phyloP scores from a whole-genome alignment of 2,329 filamentous ascomycete genomes.

The Sclerotinia minor region DNA sequence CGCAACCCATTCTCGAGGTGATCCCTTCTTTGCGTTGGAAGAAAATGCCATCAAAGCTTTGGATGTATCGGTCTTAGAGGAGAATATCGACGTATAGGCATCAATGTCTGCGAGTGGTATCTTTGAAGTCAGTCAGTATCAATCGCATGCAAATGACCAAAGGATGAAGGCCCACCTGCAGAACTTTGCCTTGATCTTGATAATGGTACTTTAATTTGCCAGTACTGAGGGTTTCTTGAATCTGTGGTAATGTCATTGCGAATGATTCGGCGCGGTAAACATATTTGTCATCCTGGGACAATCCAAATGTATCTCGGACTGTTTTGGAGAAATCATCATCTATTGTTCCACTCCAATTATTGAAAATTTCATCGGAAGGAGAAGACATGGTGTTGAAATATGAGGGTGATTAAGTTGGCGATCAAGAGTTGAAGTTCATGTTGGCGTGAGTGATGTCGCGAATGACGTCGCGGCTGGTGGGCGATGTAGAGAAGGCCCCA shows the following conservation, averaged over 20 bases:
- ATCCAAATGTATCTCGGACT: constrained; percentile 32
- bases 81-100: constrained; percentile 68
- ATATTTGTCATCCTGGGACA: constrained; percentile 33
- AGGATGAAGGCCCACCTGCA: constrained; percentile 25
- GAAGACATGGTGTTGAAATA: not conserved
- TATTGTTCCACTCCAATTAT: constrained; percentile 32
- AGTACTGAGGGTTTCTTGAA: constrained; percentile 28
- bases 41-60: constrained; percentile 63
- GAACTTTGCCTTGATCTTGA: constrained; percentile 31
- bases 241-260: constrained; percentile 34
- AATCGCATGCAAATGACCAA: not conserved
- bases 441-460: not conserved
- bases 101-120: constrained; percentile 53
- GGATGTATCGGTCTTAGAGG: constrained; percentile 56
- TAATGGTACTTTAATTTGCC: constrained; percentile 35
- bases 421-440: not conserved
- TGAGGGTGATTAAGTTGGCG: not conserved
- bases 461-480: not conserved
- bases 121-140: constrained; percentile 31
- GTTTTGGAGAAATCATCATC: constrained; percentile 32
- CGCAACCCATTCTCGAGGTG: constrained; percentile 58
- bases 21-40: constrained; percentile 65
- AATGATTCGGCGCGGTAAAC: constrained; percentile 37
- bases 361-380: constrained; percentile 32
- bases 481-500: not conserved